A percentile compares a stretch with the other conserved stretches of the same genome.
Conservation (phyloP, 2,329 filamentous ascomycete genomes). For the Beauveria brongniartii region DNA sequence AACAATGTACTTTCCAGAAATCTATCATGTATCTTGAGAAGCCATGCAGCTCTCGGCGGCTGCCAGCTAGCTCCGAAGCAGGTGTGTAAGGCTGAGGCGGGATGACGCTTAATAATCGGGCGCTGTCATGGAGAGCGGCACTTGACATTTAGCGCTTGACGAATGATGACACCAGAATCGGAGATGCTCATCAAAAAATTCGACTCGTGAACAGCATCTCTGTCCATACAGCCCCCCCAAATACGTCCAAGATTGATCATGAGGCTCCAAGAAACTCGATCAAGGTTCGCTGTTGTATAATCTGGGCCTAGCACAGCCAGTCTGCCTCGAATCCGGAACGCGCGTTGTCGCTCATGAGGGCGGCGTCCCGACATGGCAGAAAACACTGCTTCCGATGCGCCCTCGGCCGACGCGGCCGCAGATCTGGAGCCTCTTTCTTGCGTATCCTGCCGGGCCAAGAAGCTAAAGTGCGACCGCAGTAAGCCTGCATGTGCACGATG, state of each 20-base stretch:
- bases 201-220: background rate
- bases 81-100: background rate
- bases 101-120: slow-evolving; percentile 7
- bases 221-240: background rate
- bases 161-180: background rate
- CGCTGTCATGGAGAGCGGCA: background rate
- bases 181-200: background rate
- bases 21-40: background rate
- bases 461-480: slow-evolving; percentile 77
- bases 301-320: background rate
- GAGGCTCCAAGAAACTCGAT: background rate
- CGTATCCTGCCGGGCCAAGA: slow-evolving; percentile 73
- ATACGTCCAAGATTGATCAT: background rate
- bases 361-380: slow-evolving; percentile 4
- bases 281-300: background rate
- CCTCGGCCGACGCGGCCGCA: background rate
- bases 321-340: background rate
- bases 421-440: slow-evolving; percentile 58
- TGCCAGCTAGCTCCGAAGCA: background rate
- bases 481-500: slow-evolving; percentile 78
- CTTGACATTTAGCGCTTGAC: slow-evolving; percentile 1
- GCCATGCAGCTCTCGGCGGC: background rate
- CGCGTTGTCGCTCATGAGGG: background rate
- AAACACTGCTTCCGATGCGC: background rate
- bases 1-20: too few species aligned